Evolutionary conservation across 2,329 filamentous ascomycete genomes (phyloP).

Genomic region (Neopestalotiopsis rosae): DNA sequence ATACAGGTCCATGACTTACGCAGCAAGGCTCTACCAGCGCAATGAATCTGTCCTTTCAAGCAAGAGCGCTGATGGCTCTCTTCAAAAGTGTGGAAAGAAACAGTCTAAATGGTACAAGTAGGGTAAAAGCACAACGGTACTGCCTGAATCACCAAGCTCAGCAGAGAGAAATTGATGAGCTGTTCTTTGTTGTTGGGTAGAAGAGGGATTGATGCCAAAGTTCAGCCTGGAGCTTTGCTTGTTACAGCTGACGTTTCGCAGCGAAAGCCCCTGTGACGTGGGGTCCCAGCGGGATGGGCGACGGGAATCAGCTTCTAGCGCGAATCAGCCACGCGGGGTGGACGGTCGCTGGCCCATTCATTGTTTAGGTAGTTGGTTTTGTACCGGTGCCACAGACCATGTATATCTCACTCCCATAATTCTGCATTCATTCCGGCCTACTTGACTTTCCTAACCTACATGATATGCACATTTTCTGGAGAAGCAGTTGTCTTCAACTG

Average conservation of each 20-base stretch:
- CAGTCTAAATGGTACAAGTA: background rate
- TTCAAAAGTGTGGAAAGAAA: too few relatives aligned
- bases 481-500: too few relatives aligned
- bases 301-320: background rate
- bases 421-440: too few relatives aligned
- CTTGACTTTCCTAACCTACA: too few relatives aligned
- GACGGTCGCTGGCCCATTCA: background rate
- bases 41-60: background rate
- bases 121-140: background rate
- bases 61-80: background rate
- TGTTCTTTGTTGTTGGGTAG: conserved; percentile 12
- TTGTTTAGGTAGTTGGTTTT: too few relatives aligned
- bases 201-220: background rate
- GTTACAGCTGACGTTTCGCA: conserved; percentile 20
- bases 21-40: background rate
- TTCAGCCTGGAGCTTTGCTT: conserved; percentile 5
- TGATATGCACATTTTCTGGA: too few relatives aligned
- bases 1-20: background rate
- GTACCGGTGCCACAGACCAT: too few relatives aligned
- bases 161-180: background rate
- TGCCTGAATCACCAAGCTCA: conserved; percentile 2
- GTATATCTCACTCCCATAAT: too few relatives aligned
- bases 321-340: background rate
- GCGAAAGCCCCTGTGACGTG: conserved; percentile 11
- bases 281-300: background rate